phyloP scores from a whole-genome alignment of 352 stramenopile species.

The Aphanomyces euteiches region DNA sequence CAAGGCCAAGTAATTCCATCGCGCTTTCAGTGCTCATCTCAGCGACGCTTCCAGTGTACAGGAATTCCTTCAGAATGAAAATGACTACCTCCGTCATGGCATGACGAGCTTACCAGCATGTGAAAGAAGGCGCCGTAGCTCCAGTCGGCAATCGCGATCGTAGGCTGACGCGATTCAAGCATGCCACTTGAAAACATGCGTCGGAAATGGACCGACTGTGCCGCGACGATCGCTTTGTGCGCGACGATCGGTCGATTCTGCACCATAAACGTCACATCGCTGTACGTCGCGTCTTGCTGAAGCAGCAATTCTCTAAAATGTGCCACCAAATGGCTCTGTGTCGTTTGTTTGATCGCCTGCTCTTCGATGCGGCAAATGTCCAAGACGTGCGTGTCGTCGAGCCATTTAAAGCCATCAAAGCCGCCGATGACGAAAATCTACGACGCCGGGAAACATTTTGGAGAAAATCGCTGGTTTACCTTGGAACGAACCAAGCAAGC shows the following conservation, averaged over 20 bases:
- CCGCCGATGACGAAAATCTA: conserved; percentile 30
- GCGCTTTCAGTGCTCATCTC: conserved; percentile 21
- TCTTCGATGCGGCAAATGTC: conserved; percentile 32
- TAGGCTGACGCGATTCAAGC: conserved; percentile 17
- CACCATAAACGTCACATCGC: conserved; percentile 29
- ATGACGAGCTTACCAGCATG: conserved; percentile 22
- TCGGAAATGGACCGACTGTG: conserved; percentile 22
- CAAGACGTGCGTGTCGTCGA: conserved; percentile 30
- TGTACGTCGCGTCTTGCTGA: conserved; percentile 27
- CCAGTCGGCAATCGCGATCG: conserved; percentile 26
- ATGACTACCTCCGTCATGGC: neutral
- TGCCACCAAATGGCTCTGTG: conserved; percentile 12
- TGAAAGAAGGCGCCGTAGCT: conserved; percentile 19
- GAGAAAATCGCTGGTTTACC: neutral
- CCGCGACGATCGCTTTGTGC: conserved; percentile 31
- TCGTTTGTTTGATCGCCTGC: conserved; percentile 8
- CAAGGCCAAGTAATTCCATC: conserved; percentile 23
- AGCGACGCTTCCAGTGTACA: conserved; percentile 30
- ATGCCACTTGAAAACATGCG: conserved; percentile 31
- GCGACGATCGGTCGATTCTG: conserved; percentile 22
- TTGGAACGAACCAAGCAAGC: conserved; percentile 30
- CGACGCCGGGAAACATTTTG: neutral
- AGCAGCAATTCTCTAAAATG: conserved; percentile 24
- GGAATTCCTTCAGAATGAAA: conserved; percentile 23
- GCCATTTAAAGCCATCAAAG: conserved; percentile 34